phyloP scores from a whole-genome alignment of 768 basidiomycete species.

The Trametes maxima region DNA sequence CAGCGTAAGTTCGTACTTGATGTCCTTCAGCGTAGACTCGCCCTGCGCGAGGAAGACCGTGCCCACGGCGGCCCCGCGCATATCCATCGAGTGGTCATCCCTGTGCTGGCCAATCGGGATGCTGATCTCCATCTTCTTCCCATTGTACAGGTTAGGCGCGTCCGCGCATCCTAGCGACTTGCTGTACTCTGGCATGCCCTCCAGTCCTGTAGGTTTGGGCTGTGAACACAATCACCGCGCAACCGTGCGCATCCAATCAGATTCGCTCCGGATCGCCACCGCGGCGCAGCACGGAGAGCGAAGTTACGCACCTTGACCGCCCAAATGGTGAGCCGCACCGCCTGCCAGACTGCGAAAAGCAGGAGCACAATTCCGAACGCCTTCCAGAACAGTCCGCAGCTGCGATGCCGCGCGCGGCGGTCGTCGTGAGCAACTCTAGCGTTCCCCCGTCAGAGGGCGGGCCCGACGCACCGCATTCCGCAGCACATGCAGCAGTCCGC shows the following conservation, averaged over 20 bases:
- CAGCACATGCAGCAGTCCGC: slow-evolving; percentile 53
- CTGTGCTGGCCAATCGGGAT: slow-evolving; percentile 41
- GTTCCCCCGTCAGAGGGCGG: too few relatives aligned
- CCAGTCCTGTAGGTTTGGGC: slow-evolving; percentile 53
- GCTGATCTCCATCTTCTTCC: slow-evolving; percentile 37
- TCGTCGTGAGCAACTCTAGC: not conserved
- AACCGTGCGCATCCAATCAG: not conserved
- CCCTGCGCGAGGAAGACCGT: slow-evolving; percentile 53
- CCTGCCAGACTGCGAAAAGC: slow-evolving; percentile 44
- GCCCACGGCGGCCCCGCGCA: slow-evolving; percentile 51
- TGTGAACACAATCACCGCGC: slow-evolving; percentile 26
- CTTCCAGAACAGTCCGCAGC: slow-evolving; percentile 57
- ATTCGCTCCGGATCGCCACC: not conserved
- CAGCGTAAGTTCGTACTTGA: slow-evolving; percentile 53
- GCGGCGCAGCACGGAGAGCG: not conserved
- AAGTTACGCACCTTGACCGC: slow-evolving; percentile 43
- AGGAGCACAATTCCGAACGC: slow-evolving; percentile 52
- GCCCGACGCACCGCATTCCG: slow-evolving; percentile 48
- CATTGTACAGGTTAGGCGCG: slow-evolving; percentile 48
- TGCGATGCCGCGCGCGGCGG: too few relatives aligned
- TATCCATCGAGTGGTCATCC: slow-evolving; percentile 48
- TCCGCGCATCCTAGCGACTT: slow-evolving; percentile 52
- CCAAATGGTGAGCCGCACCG: slow-evolving; percentile 49
- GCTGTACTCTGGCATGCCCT: slow-evolving; percentile 58
- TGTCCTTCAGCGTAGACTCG: slow-evolving; percentile 40